phyloP scores from a whole-genome alignment of 108 stramenopile genomes.

The Pseudonitzschia delicatissima region DNA sequence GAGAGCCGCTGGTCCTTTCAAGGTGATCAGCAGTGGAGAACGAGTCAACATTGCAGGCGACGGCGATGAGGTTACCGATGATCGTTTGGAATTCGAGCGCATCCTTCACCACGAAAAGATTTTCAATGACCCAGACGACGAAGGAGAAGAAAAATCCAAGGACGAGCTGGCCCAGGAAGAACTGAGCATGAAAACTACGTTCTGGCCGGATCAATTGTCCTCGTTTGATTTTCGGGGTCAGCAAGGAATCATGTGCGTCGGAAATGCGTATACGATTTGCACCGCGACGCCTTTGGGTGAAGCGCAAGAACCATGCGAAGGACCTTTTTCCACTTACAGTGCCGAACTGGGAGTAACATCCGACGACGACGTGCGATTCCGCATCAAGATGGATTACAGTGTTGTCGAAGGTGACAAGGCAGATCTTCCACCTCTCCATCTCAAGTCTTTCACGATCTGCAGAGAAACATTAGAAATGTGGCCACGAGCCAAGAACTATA shows the following conservation, averaged over 20 bases:
- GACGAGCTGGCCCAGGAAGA: constrained; percentile 27
- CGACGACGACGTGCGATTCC: constrained; percentile 59
- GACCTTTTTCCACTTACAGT: constrained; percentile 73
- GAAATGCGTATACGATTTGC: constrained; percentile 77
- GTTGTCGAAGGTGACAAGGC: constrained; percentile 14
- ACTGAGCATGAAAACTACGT: constrained; percentile 27
- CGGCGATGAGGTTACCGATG: neutral
- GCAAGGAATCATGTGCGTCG: constrained; percentile 87
- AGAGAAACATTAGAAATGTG: constrained; percentile 73
- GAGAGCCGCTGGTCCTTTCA: constrained; percentile 44
- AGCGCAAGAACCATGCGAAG: constrained; percentile 38
- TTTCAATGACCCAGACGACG: constrained; percentile 27
- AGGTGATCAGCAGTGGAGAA: constrained; percentile 52
- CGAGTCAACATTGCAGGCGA: constrained; percentile 26
- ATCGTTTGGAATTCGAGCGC: constrained; percentile 48
- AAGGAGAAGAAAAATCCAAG: neutral
- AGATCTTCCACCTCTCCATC: constrained; percentile 57
- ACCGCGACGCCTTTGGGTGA: constrained; percentile 41
- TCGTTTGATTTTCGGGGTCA: constrained; percentile 77
- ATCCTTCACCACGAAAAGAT: constrained; percentile 66
- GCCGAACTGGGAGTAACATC: constrained; percentile 71
- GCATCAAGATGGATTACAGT: constrained; percentile 78
- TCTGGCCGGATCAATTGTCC: constrained; percentile 52
- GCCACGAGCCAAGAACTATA: constrained; percentile 44
- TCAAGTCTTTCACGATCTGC: constrained; percentile 77